Percentiles rank a stretch among this genome's conserved stretches.
phyloP scores from a whole-genome alignment of 78 protist species.

The Polysphondylium violaceum region DNA sequence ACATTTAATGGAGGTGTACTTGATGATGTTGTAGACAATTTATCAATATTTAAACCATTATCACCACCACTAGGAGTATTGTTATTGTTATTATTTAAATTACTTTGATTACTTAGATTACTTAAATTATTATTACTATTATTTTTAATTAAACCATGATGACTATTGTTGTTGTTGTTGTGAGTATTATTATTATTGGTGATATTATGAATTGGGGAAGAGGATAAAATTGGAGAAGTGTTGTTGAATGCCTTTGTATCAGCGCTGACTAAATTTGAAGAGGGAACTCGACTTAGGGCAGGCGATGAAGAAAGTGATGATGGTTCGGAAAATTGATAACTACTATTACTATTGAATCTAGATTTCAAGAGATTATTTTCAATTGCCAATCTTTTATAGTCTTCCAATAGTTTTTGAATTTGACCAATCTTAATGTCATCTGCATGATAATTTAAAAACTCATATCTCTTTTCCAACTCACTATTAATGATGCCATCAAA shows the following conservation, averaged over 20 bases:
- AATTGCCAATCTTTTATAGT: slow-evolving; percentile 54
- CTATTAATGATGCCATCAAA: no score
- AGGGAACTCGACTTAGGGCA: slow-evolving; percentile 43
- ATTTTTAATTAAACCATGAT: no score
- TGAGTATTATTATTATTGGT: neutral
- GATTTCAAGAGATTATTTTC: slow-evolving; percentile 63
- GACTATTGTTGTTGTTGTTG: slow-evolving; percentile 3
- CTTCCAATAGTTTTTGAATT: slow-evolving; percentile 45
- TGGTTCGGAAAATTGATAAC: slow-evolving; percentile 26
- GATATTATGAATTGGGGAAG: neutral
- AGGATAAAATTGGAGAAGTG: slow-evolving; percentile 3
- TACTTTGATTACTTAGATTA: no score
- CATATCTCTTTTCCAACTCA: slow-evolving; percentile 34
- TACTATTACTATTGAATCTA: slow-evolving; percentile 14
- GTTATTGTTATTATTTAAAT: no score
- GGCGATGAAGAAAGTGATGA: slow-evolving; percentile 70
- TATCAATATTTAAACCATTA: no score
- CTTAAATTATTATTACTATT: no score
- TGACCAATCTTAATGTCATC: slow-evolving; percentile 78
- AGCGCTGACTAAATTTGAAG: no score
- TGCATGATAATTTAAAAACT: slow-evolving; percentile 46
- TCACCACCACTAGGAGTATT: no score
- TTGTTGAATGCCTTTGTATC: neutral
- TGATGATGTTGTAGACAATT: no score
- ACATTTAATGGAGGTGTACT: no score